A percentile compares a stretch with the other conserved stretches of the same genome.
These are phyloP conservation scores for Annona squamosa DNA, from an alignment of 164 flowering plant species.

Conservation along the genomic window DNA sequence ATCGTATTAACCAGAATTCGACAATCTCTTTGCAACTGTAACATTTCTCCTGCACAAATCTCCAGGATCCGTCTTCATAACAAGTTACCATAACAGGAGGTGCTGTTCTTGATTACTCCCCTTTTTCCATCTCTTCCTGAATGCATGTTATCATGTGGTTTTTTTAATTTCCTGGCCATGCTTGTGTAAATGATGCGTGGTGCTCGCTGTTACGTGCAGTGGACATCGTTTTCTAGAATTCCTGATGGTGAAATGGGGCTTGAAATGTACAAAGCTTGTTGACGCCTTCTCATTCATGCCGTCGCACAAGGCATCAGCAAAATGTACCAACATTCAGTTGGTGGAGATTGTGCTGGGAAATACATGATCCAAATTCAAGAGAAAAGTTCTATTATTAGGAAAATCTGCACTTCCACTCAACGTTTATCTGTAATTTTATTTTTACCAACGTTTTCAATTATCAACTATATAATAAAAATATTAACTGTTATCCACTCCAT, in stretches of 20 bases:
- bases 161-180: background rate
- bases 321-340: conserved; percentile 74
- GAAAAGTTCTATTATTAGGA: no score
- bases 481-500: no score
- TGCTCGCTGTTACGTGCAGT: conserved; percentile 30
- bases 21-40: conserved; percentile 86
- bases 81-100: conserved; percentile 90
- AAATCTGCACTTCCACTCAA: no score
- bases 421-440: no score
- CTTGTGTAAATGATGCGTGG: background rate
- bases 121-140: background rate
- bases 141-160: background rate
- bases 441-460: no score
- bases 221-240: conserved; percentile 94
- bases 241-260: conserved; percentile 89
- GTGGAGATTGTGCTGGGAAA: conserved; percentile 50
- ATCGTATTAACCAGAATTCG: conserved; percentile 48
- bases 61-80: conserved; percentile 75
- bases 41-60: conserved; percentile 65
- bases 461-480: no score
- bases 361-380: no score
- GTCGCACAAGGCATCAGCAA: conserved; percentile 41
- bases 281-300: conserved; percentile 91
- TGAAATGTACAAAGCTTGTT: conserved; percentile 69
- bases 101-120: conserved; percentile 12